Percentiles rank a stretch among this genome's conserved stretches.
Conservation (phyloP, 176 grass and related monocot species). For the Alloteropsis semialata region DNA sequence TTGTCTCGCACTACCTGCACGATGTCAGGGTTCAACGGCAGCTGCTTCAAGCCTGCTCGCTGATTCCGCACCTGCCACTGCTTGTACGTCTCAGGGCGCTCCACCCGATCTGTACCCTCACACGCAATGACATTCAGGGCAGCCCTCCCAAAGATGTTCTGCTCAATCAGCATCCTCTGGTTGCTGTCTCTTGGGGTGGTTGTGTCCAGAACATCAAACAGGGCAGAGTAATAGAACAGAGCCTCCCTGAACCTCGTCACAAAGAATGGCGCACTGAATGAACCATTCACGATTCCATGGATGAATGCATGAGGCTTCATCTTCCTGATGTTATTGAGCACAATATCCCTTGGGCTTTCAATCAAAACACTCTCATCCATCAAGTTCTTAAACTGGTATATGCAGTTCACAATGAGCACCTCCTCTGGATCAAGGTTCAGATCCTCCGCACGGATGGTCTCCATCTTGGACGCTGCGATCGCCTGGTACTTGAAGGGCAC, state of each 20-base stretch:
- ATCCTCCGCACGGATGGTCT: conserved; percentile 49
- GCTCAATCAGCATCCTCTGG: conserved; percentile 70
- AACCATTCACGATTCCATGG: conserved; percentile 69
- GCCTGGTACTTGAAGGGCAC: conserved; percentile 60
- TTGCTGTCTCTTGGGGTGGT: conserved; percentile 69
- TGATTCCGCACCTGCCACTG: conserved; percentile 87
- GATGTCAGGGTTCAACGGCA: conserved; percentile 47
- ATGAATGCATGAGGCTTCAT: conserved; percentile 59
- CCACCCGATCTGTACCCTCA: conserved; percentile 72
- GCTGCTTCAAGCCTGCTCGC: conserved; percentile 71
- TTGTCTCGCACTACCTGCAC: conserved; percentile 38
- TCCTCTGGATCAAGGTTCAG: conserved; percentile 57
- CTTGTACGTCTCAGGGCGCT: conserved; percentile 82
- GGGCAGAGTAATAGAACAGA: conserved; percentile 63
- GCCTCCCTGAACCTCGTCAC: conserved; percentile 79
- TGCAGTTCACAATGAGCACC: conserved; percentile 62
- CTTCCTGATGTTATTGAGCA: conserved; percentile 60
- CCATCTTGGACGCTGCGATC: conserved; percentile 56
- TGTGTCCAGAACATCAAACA: conserved; percentile 76
- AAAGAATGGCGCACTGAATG: conserved; percentile 78
- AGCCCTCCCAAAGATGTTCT: conserved; percentile 59
- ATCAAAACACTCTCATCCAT: conserved; percentile 76
- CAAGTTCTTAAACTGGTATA: conserved; percentile 61
- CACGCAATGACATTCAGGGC: conserved; percentile 73
- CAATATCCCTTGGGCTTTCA: conserved; percentile 69